phyloP scores from a whole-genome alignment of 768 basidiomycete species.

The Mycena metata region DNA sequence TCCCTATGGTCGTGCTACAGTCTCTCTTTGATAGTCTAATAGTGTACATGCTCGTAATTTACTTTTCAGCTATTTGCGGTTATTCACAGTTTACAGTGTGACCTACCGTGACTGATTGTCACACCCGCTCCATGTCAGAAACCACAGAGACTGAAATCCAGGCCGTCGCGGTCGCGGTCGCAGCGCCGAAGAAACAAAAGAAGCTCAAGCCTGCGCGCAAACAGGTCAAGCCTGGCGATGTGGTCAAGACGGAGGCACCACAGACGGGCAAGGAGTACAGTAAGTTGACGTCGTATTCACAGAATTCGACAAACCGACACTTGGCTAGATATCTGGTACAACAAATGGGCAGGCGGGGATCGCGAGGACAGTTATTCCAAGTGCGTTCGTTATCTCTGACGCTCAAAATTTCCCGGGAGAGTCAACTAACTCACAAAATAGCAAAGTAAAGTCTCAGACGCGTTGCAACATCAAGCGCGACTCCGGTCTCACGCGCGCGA shows the following conservation, averaged over 20 bases:
- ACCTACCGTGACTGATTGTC: not conserved
- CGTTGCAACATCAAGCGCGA: constrained; percentile 91
- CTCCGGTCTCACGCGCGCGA: constrained; percentile 93
- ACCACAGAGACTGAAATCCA: constrained; percentile 28
- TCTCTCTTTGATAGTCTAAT: not conserved
- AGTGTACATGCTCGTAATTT: too few relatives aligned
- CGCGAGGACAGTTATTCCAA: constrained; percentile 97
- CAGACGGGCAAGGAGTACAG: constrained; percentile 98
- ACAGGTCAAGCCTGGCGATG: constrained; percentile 91
- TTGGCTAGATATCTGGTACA: constrained; percentile 92
- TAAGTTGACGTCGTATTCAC: constrained; percentile 55
- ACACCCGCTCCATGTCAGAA: constrained; percentile 22
- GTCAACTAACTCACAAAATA: constrained; percentile 46
- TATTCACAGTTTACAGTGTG: too few relatives aligned
- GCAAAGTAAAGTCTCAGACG: constrained; percentile 95
- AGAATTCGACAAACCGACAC: constrained; percentile 1
- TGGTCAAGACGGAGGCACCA: constrained; percentile 87
- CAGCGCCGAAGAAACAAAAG: constrained; percentile 56
- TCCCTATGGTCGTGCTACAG: constrained; percentile 30
- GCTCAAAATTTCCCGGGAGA: too few relatives aligned
- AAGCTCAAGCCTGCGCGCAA: constrained; percentile 94
- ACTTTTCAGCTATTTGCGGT: too few relatives aligned
- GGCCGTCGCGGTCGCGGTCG: constrained; percentile 31
- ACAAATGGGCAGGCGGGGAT: constrained; percentile 99
- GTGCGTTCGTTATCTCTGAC: constrained; percentile 63